Base-by-base conservation (phyloP, 345 rosid species). In the Trapa bicornis region DNA sequence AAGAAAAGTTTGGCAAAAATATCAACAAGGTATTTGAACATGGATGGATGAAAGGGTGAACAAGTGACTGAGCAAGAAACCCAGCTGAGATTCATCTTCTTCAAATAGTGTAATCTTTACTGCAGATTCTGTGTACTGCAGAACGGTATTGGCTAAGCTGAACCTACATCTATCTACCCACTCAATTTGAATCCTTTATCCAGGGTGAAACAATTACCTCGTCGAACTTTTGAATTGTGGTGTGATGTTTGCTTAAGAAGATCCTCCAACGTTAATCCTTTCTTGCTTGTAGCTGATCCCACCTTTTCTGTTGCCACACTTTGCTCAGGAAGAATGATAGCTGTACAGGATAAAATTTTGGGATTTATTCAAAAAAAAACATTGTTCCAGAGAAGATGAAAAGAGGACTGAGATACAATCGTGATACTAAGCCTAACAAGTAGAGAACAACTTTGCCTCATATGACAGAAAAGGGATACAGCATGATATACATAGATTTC, bases 301-400 rank as follows among this genome's bases (percentile, higher is more conserved):
- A 75, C 69, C 80, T 86, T 93, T 58, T 88, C 89, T 0, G 87
- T 80, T 9, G 85, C 96, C 71, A 93, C 80, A 76, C 92, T 93
- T 74, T 93, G 97, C 77, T 90, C 94, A 17, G 95, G 98, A 74
- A 93, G 89, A 71, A 88, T 43, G 75, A 93, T 93, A 0, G 95
- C 99, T 94, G 80, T 76, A 75, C 77, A 50, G 0, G 17, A 50
- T 14, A 50, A 50, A 14, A 50, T 15, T 14, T 50, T 7, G 17
- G n/a, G n/a, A 50, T 50, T 50, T 50, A n/a, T 1, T 50, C 22
- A 50, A 2, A 50, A 2, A 2, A 17, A 50, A 15, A 29, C 22
- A 15, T 50, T 50, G n/a, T 15, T 50, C 56, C 22, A n/a, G 6
- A 50, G 1, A 50, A 50, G 36, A 45, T 62, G 50, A 52, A 8